phyloP scores from a whole-genome alignment of 2,329 filamentous ascomycete species.

The Furcasterigmium furcatum region DNA sequence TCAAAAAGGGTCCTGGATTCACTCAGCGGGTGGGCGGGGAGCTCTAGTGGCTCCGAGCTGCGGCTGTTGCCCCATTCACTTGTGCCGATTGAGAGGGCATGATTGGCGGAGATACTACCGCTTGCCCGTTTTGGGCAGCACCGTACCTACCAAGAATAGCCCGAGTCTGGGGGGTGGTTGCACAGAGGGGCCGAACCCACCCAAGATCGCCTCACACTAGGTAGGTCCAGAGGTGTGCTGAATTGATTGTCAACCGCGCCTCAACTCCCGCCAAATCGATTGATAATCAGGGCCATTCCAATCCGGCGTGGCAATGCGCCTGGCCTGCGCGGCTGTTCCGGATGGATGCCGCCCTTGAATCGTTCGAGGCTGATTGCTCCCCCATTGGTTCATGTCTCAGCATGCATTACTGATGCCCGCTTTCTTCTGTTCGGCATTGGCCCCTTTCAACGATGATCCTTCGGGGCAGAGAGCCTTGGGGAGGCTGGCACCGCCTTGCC shows the following conservation, averaged over 20 bases:
- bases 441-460: no score
- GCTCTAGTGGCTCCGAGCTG: conserved; percentile 1
- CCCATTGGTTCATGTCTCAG: no score
- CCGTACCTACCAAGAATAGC: not conserved
- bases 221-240: no score
- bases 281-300: not conserved
- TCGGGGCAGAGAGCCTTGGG: no score
- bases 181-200: not conserved
- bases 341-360: no score
- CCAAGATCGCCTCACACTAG: not conserved
- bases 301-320: no score
- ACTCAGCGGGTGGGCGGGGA: not conserved
- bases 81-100: not conserved
- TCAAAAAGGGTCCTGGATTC: conserved; percentile 1
- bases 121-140: not conserved
- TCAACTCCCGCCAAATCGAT: not conserved
- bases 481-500: no score
- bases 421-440: no score
- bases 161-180: not conserved
- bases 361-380: no score
- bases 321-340: no score
- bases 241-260: no score
- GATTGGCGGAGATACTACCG: not conserved
- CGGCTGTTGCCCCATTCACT: not conserved
- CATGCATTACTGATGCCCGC: no score